phyloP scores from a whole-genome alignment of 495 filamentous ascomycete species.

The Beverwykella pulmonaria region DNA sequence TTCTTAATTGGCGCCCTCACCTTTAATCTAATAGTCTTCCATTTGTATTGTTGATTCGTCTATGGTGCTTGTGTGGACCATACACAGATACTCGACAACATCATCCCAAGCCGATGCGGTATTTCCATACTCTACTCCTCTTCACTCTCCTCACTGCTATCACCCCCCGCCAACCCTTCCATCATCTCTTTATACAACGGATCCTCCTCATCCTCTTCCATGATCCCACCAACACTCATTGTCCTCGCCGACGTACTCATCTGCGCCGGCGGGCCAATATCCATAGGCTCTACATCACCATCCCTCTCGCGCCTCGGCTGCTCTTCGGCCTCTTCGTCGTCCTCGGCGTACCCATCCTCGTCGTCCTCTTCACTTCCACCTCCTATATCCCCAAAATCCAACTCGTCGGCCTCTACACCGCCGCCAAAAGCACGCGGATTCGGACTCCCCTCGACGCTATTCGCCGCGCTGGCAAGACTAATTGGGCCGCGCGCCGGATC shows the following conservation, averaged over 20 bases:
- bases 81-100: background rate
- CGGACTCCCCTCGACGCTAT: conserved; percentile 31
- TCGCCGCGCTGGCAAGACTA: conserved; percentile 33
- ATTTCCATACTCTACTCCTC: conserved; percentile 26
- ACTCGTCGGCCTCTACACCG: conserved; percentile 24
- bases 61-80: background rate
- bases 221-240: conserved; percentile 11
- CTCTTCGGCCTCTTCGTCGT: conserved; percentile 30
- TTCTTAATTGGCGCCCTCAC: conserved; percentile 61
- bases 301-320: conserved; percentile 14
- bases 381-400: conserved; percentile 34
- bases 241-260: conserved; percentile 1
- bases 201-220: conserved; percentile 34
- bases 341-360: conserved; percentile 26
- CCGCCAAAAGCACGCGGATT: background rate
- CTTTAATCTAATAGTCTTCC: conserved; percentile 14
- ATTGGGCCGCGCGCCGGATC: conserved; percentile 31
- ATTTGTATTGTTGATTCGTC: too few species aligned
- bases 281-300: conserved; percentile 33
- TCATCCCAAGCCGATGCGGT: too few species aligned
- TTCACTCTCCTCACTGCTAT: conserved; percentile 38
- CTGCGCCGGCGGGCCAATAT: conserved; percentile 38
- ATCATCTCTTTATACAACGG: conserved; percentile 36
- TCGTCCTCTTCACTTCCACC: background rate
- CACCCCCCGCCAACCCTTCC: conserved; percentile 29